Evolutionary conservation across 306 rosid species (phyloP), one percentile per base, ranked within the genome.

Genomic region (Phaseolus lunatus): DNA sequence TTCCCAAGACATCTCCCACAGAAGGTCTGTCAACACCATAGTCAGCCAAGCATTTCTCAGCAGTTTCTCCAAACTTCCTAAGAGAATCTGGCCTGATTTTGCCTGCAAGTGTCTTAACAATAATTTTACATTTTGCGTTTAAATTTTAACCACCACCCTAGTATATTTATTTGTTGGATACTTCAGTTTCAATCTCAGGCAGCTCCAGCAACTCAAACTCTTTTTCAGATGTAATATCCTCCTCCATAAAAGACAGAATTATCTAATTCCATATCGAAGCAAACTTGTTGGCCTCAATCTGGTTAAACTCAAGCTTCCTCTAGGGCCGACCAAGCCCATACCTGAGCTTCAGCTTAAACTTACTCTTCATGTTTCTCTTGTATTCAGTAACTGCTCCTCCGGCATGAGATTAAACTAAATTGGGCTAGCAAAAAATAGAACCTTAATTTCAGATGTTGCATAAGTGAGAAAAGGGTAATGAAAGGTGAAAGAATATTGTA

Each of bases 351-450:
- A 95, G 84, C 87, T 90, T 92, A 81, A 92, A 87, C 89, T 86
- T 95, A 82, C 83, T 90, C 86, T 70, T 84, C 83, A 95, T 2
- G 95, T 92, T 68, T 91, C 92, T 80, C 97, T 88, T 33, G 92
- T 82, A 86, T 90, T 87, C 67, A 95, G 72, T 82, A 90, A 85
- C 67, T 90, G 97, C 88, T 92, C 98, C 86, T 95, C 96, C 0
- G 98, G 97, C 97, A 92, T 92, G 79, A 95, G 96, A 88, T 95
- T 95, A 73, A 95, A 95, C 83, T 90, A 95, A 67, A 95, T 90
- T 59, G 98, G 96, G 77, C 95, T 87, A 3, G 98, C 98, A 79
- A 92, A 95, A 88, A 92, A 95, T 95, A 97, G 90, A 95, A 95
- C 85, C 98, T 90, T 70, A 95, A 74, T 81, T 91, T 89, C 85